Conservation (phyloP, 2,329 filamentous ascomycete species). For the Catunica adiposa region DNA sequence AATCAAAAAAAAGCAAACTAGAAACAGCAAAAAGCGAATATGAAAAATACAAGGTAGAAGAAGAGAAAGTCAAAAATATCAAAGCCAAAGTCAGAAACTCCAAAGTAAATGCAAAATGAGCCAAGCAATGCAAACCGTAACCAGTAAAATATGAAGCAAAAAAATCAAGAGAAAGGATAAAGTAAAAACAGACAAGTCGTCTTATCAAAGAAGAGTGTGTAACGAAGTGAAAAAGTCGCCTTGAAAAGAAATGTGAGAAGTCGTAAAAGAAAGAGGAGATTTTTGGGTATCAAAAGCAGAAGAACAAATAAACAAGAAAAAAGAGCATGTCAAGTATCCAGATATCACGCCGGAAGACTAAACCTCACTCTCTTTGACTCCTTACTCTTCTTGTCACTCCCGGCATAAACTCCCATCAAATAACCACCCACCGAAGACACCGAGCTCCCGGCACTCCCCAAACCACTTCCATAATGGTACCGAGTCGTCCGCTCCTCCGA, state of each 20-base stretch:
- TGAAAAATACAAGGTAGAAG: not conserved
- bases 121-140: not conserved
- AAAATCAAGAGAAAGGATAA: not conserved
- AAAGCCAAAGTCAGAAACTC: constrained; percentile 1
- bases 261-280: not conserved
- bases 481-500: not conserved
- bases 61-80: not conserved
- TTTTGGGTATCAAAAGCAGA: not conserved
- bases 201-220: not conserved
- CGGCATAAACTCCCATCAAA: constrained; percentile 7
- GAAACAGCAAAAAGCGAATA: not conserved
- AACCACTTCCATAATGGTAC: constrained; percentile 9
- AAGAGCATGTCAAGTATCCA: not conserved
- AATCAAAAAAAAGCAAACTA: not conserved
- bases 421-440: constrained; percentile 3
- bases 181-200: not conserved
- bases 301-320: not conserved
- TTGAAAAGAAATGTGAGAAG: not conserved
- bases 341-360: constrained; percentile 3
- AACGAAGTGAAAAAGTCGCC: not conserved
- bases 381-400: constrained; percentile 10
- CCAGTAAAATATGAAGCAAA: not conserved
- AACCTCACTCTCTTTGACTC: constrained; percentile 10
- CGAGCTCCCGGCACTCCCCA: constrained; percentile 2
- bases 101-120: not conserved